Base-by-base conservation (phyloP, 2,329 filamentous ascomycete species). In the Xylaria polymorpha region DNA sequence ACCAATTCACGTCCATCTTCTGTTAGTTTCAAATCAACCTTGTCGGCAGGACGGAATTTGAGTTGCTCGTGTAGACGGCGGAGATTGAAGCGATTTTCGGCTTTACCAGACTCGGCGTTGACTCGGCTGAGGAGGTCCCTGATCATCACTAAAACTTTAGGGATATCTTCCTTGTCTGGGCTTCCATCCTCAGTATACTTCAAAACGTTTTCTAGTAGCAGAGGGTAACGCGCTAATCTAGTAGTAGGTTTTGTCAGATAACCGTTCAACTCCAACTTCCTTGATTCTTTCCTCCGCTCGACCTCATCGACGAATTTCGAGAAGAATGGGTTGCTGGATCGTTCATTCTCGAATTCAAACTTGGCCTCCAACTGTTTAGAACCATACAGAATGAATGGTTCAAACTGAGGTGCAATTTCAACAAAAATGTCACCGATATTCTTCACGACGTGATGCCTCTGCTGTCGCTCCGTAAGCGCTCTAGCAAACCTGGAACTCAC, bases 161-260 rank as follows among this genome's bases (percentile, higher is more conserved):
- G 96, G 71, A 99, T 92, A 77, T 98, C 94, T 74, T 94, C 89
- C 81, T 93, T 95, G 79, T 99, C 96, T 0, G 93, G 91, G 73
- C 92, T 97, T 66, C 91, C 94, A 62, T 95, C 92, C 57, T 94
- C 91, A 0, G 95, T 98, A 78, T 95, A 92, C 79, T 98, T 99
- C 72, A 94, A 83, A 44, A 98, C 93, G 72, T 94, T 94, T 75
- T 98, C 96, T 18, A 99, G 85, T 14, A 99, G 85, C 44, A 99
- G 84, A 4, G 96, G 96, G 80, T 99, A 99, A 80, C 96, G 90
- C 50, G 96, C 96, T 76, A 99, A 84, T 83, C 96, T 90, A 20
- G 96, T 99, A 1, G 96, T 99, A 0, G 96, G 96, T 81, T 99
- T 99, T 9, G 96, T 99, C 61, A 99, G 85, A 78, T 99, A 99